Evolutionary conservation across 768 basidiomycete genomes (phyloP).

Genomic region (Lyophyllum atratum): DNA sequence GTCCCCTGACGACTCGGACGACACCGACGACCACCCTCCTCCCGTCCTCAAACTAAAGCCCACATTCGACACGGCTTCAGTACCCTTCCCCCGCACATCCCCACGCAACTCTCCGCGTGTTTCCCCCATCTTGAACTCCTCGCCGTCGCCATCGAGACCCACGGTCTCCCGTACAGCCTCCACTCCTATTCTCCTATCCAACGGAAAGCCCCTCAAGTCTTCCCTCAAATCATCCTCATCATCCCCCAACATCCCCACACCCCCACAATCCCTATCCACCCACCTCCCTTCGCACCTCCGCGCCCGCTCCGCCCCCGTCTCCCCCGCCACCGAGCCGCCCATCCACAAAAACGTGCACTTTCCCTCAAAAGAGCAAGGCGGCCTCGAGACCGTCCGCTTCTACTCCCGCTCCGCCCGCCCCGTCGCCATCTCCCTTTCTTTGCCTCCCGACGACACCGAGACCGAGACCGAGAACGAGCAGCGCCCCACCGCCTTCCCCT

Average conservation of each 20-base stretch:
- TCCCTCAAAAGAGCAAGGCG: conserved; percentile 62
- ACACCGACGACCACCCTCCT: conserved; percentile 14
- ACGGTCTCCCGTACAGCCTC: conserved; percentile 38
- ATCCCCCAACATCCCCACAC: conserved; percentile 45
- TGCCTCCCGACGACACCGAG: conserved; percentile 41
- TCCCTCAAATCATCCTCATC: conserved; percentile 72
- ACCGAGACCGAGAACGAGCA: conserved; percentile 47
- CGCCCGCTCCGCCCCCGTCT: conserved; percentile 60
- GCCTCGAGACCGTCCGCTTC: conserved; percentile 60
- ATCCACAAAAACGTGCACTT: conserved; percentile 89
- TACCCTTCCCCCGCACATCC: conserved; percentile 17
- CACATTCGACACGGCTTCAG: conserved; percentile 11
- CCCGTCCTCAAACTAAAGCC: conserved; percentile 20
- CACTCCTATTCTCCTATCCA: conserved; percentile 54
- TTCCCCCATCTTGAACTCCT: conserved; percentile 2
- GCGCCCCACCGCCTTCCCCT: conserved; percentile 22
- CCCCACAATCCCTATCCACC: conserved; percentile 17
- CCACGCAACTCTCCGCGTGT: conserved; percentile 15
- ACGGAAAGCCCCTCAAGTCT: conserved; percentile 85
- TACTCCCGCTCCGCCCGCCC: conserved; percentile 73
- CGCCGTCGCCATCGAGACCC: conserved; percentile 19
- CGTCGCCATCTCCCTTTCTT: conserved; percentile 43
- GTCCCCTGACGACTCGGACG: conserved; percentile 21
- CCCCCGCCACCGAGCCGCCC: conserved; percentile 33
- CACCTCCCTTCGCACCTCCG: conserved; percentile 28